Conservation (phyloP, 768 basidiomycete species). For the Trametes elegans region DNA sequence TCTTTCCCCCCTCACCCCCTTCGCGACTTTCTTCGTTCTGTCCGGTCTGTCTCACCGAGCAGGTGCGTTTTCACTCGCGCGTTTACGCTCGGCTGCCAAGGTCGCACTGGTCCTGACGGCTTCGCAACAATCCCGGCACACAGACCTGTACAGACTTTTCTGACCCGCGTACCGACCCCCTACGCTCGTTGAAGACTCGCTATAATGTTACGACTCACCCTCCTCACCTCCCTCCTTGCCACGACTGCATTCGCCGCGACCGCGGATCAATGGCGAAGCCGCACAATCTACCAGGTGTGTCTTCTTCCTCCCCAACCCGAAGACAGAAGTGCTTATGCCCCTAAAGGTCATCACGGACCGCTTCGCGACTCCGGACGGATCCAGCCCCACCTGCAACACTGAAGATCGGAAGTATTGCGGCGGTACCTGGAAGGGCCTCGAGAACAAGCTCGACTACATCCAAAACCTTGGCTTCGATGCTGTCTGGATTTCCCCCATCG, state of each 20-base stretch:
- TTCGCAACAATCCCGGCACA: too few relatives aligned
- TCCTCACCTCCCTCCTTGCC: conserved; percentile 18
- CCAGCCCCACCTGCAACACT: conserved; percentile 43
- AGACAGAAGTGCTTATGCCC: background rate
- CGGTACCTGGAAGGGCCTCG: conserved; percentile 53
- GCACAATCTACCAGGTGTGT: conserved; percentile 54
- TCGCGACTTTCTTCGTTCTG: background rate
- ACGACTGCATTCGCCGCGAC: conserved; percentile 35
- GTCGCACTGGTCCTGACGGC: too few relatives aligned
- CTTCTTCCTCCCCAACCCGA: background rate
- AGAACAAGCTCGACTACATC: conserved; percentile 59
- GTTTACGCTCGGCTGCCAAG: background rate
- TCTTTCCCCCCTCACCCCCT: background rate
- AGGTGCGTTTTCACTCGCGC: background rate
- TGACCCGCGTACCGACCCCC: background rate
- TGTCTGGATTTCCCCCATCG: conserved; percentile 57
- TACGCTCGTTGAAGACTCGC: background rate
- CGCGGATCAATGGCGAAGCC: conserved; percentile 48
- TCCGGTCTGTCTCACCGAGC: background rate
- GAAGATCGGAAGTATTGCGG: conserved; percentile 51
- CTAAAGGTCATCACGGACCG: conserved; percentile 52
- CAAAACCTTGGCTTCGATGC: conserved; percentile 61
- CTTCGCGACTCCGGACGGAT: conserved; percentile 49
- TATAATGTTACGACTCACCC: background rate
- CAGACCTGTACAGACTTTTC: background rate